Base-by-base conservation (phyloP, 345 rosid genomes). In the Lepidium aucheri region DNA sequence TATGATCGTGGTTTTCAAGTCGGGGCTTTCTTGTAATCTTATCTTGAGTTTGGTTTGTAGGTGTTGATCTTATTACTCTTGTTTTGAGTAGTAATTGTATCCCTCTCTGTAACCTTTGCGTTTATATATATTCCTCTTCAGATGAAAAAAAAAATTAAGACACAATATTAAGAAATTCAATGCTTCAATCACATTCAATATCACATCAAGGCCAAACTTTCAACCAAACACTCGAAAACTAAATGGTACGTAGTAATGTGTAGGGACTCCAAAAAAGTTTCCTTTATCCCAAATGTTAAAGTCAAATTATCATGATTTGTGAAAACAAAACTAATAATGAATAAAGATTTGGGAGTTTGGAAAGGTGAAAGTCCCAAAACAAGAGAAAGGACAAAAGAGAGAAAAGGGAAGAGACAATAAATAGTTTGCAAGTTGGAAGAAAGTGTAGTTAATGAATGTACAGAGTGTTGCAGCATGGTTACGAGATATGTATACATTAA, bases 371-470 rank as follows among this genome's bases (percentile, higher is more conserved):
- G 67, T 52, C 63, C 72, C 76, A 60, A 66, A 73, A 73, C 59
- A 64, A 57, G 26, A 64, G 44, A 65, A 59, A 66, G 52, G 69
- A 71, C 69, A 71, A 63, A 39, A 70, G 63, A 35, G 66, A 58
- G 34, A 51, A 50, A 51, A 44, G 28, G 17, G 17, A 3, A 15
- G 11, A 50, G 35, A 41, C 20, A 63, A n/a, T 34, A 46, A 72
- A 65, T 33, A 52, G 56, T 35, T 47, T 55, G 59, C 43, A 34
- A 51, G 40, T 65, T 65, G 76, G 67, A 58, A 42, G 76, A 59
- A 73, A 73, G 72, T 58, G 72, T 17, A 66, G 65, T 73, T 65
- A 73, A 65, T 73, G 72, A 60, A 66, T 66, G 62, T 2, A 43
- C 76, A 72, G 76, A 65, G 61, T 34, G 62, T 73, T 34, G 72